phyloP scores from a whole-genome alignment of 2,329 filamentous ascomycete genomes.

The Xylariaceae sp. region DNA sequence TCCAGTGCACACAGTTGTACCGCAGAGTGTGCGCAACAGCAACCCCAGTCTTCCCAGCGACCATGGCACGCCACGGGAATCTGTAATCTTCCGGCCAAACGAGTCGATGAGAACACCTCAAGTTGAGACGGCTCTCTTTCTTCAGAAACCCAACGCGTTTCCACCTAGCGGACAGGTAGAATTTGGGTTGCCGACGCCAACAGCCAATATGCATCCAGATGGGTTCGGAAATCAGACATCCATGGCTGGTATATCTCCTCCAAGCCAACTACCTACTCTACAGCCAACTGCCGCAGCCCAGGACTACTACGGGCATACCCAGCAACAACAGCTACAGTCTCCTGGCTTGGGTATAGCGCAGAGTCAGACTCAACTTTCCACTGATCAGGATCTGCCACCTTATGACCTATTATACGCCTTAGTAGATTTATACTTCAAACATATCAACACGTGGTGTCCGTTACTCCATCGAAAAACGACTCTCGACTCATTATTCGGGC shows the following conservation, averaged over 20 bases:
- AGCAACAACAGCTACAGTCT: constrained; percentile 50
- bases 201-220: constrained; percentile 42
- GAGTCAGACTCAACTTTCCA: constrained; percentile 41
- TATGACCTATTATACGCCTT: constrained; percentile 71
- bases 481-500: constrained; percentile 75
- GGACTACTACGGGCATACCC: constrained; percentile 45
- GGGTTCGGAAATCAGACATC: constrained; percentile 44
- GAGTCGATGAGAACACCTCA: constrained; percentile 51
- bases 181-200: constrained; percentile 45
- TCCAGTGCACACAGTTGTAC: constrained; percentile 31
- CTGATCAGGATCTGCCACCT: constrained; percentile 67
- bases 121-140: constrained; percentile 57
- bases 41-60: constrained; percentile 51
- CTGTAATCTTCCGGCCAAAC: constrained; percentile 45
- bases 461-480: constrained; percentile 84
- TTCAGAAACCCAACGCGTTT: constrained; percentile 55
- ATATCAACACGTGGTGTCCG: constrained; percentile 81
- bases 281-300: constrained; percentile 41
- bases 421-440: constrained; percentile 74
- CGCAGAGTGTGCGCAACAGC: constrained; percentile 46
- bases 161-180: constrained; percentile 46
- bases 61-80: constrained; percentile 52
- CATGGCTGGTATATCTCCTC: constrained; percentile 38
- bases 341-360: constrained; percentile 53
- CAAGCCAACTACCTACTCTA: constrained; percentile 32